Evolutionary conservation across 1,139 yeast genomes (phyloP).

Genomic region (Candida anutae): DNA sequence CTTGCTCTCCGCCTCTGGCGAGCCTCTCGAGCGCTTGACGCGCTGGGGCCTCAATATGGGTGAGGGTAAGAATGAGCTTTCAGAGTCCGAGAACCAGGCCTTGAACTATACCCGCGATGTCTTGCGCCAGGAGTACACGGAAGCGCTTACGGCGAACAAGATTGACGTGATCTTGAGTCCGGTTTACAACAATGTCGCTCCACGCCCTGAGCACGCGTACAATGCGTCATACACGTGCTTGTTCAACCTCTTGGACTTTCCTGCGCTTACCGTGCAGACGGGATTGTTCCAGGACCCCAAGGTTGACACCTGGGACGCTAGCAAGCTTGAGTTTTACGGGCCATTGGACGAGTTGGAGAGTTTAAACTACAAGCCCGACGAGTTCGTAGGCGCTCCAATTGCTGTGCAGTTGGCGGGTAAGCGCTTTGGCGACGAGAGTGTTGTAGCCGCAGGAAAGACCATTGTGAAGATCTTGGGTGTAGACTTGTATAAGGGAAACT

Average conservation of each 20-base stretch:
- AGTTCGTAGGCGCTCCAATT: conserved; percentile 46
- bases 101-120: conserved; percentile 44
- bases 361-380: conserved; percentile 25
- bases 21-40: conserved; percentile 53
- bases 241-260: conserved; percentile 58
- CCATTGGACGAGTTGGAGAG: conserved; percentile 38
- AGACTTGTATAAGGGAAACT: conserved; percentile 11
- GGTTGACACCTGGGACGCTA: conserved; percentile 30
- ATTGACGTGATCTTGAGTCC: conserved; percentile 68
- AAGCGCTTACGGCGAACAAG: conserved; percentile 43
- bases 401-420: conserved; percentile 44
- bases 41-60: conserved; percentile 55
- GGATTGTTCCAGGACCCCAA: conserved; percentile 51
- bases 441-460: conserved; percentile 37
- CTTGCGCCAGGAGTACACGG: conserved; percentile 48
- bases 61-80: conserved; percentile 36
- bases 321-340: conserved; percentile 23
- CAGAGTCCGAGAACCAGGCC: conserved; percentile 40
- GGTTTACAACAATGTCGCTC: conserved; percentile 65
- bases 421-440: conserved; percentile 47
- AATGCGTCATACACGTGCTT: conserved; percentile 75
- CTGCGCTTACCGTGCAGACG: conserved; percentile 54
- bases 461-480: conserved; percentile 19
- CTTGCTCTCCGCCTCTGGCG: conserved; percentile 53
- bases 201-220: conserved; percentile 53